A percentile compares a stretch with the other conserved stretches of the same genome.
Evolutionary conservation across 2,329 filamentous ascomycete species (phyloP).

Genomic region (Verticillium zaregamsianum): DNA sequence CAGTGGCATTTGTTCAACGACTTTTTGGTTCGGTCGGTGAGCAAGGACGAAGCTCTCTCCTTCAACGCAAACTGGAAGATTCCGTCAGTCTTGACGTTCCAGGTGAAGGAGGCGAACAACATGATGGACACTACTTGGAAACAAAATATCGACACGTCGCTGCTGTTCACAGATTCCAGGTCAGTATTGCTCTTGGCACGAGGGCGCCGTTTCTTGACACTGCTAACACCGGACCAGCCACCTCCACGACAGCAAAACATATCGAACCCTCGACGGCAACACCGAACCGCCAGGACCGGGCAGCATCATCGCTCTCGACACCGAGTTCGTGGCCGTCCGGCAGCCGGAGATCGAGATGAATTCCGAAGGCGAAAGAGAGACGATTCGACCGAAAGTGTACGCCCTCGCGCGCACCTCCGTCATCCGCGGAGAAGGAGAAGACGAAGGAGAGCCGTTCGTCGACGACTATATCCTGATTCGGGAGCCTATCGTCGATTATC

Average conservation of each 20-base stretch:
- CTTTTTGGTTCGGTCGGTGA: slow-evolving; percentile 80
- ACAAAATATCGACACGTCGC: slow-evolving; percentile 72
- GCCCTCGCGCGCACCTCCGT: slow-evolving; percentile 92
- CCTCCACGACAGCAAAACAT: slow-evolving; percentile 46
- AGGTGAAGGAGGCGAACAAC: slow-evolving; percentile 77
- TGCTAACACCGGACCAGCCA: slow-evolving; percentile 30
- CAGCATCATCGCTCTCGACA: slow-evolving; percentile 84
- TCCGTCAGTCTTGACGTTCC: slow-evolving; percentile 82
- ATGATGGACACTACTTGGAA: slow-evolving; percentile 85
- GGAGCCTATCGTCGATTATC: slow-evolving; percentile 89
- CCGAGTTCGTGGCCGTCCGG: slow-evolving; percentile 91
- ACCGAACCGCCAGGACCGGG: slow-evolving; percentile 65
- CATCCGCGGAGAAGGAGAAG: slow-evolving; percentile 71
- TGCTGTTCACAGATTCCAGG: slow-evolving; percentile 71
- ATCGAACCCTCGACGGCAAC: slow-evolving; percentile 51
- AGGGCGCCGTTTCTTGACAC: neutral
- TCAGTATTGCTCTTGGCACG: slow-evolving; percentile 23
- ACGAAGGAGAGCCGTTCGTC: slow-evolving; percentile 84
- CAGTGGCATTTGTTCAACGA: slow-evolving; percentile 98
- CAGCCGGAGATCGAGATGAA: slow-evolving; percentile 96
- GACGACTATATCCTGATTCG: slow-evolving; percentile 94
- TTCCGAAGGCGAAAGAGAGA: slow-evolving; percentile 86
- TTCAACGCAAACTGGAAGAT: slow-evolving; percentile 93
- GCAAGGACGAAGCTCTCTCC: slow-evolving; percentile 76
- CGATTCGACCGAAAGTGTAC: slow-evolving; percentile 84